Evolutionary conservation across 2,329 filamentous ascomycete species (phyloP).

Genomic region (Mollisiaceae sp.): DNA sequence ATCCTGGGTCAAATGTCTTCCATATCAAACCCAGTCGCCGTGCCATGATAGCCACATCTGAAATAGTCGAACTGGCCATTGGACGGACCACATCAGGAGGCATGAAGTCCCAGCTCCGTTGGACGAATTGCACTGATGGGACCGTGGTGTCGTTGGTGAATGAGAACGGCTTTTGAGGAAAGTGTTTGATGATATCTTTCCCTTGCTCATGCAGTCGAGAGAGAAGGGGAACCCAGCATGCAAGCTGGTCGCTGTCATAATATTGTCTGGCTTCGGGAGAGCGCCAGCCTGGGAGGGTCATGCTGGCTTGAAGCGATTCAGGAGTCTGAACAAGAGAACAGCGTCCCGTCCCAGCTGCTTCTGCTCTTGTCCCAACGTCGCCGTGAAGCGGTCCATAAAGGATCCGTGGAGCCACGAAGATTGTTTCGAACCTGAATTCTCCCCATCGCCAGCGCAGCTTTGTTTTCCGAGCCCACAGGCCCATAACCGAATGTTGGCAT

Average conservation of each 20-base stretch:
- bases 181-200: slow-evolving; percentile 12
- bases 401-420: slow-evolving; percentile 13
- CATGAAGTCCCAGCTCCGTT: slow-evolving; percentile 40
- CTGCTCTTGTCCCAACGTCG: slow-evolving; percentile 2
- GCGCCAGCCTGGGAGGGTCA: slow-evolving; percentile 23
- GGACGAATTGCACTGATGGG: slow-evolving; percentile 27
- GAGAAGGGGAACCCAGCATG: slow-evolving; percentile 31
- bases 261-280: slow-evolving; percentile 11
- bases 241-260: slow-evolving; percentile 26
- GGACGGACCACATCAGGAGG: slow-evolving; percentile 38
- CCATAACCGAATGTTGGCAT: slow-evolving; percentile 40
- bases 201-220: slow-evolving; percentile 24
- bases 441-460: slow-evolving; percentile 19
- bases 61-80: slow-evolving; percentile 33
- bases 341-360: slow-evolving; percentile 7
- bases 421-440: not conserved
- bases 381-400: slow-evolving; percentile 6
- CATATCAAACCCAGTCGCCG: slow-evolving; percentile 39
- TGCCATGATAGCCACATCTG: slow-evolving; percentile 36
- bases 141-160: slow-evolving; percentile 9
- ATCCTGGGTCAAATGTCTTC: slow-evolving; percentile 35
- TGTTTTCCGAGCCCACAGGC: slow-evolving; percentile 36
- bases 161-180: slow-evolving; percentile 4
- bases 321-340: slow-evolving; percentile 16
- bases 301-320: slow-evolving; percentile 19